These are phyloP conservation scores for Hymenochaete sp. DNA, from an alignment of 1,284 basidiomycete genomes.

Conservation along the genomic window DNA sequence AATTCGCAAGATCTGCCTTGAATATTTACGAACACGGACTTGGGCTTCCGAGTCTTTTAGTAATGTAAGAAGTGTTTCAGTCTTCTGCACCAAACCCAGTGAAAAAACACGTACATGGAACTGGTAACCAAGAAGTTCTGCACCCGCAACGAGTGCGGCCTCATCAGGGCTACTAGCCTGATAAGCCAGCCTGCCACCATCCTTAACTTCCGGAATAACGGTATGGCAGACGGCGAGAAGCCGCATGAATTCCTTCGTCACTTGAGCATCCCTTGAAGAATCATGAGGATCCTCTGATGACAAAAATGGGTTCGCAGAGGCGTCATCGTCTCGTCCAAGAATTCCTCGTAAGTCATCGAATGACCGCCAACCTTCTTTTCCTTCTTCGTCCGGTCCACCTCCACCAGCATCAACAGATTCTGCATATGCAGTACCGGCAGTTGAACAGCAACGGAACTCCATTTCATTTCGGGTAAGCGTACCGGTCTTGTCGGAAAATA, in stretches of 20 bases:
- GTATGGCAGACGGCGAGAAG: slow-evolving; percentile 96
- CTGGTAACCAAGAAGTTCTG: slow-evolving; percentile 86
- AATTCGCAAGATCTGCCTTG: slow-evolving; percentile 71
- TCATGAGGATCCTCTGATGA: slow-evolving; percentile 37
- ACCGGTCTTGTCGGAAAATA: slow-evolving; percentile 98
- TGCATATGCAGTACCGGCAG: slow-evolving; percentile 85
- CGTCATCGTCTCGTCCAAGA: slow-evolving; percentile 33
- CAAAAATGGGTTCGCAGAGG: slow-evolving; percentile 43
- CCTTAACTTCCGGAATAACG: slow-evolving; percentile 90
- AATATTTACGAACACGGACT: slow-evolving; percentile 85
- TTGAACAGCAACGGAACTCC: slow-evolving; percentile 91
- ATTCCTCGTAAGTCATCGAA: slow-evolving; percentile 63
- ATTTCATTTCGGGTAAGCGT: slow-evolving; percentile 97
- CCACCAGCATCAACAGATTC: slow-evolving; percentile 82
- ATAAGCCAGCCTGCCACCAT: slow-evolving; percentile 74
- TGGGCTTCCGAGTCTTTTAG: slow-evolving; percentile 86
- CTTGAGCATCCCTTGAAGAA: slow-evolving; percentile 39
- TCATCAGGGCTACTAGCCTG: slow-evolving; percentile 99
- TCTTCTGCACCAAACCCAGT: slow-evolving; percentile 1
- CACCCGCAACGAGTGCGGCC: slow-evolving; percentile 91
- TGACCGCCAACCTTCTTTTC: slow-evolving; percentile 64
- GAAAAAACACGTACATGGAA: slow-evolving; percentile 65
- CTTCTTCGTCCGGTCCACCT: slow-evolving; percentile 52
- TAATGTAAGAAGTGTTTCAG: slow-evolving; percentile 6
- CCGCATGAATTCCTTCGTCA: slow-evolving; percentile 81